phyloP scores from a whole-genome alignment of 2,329 filamentous ascomycete species.

The Penicillium frequentans region DNA sequence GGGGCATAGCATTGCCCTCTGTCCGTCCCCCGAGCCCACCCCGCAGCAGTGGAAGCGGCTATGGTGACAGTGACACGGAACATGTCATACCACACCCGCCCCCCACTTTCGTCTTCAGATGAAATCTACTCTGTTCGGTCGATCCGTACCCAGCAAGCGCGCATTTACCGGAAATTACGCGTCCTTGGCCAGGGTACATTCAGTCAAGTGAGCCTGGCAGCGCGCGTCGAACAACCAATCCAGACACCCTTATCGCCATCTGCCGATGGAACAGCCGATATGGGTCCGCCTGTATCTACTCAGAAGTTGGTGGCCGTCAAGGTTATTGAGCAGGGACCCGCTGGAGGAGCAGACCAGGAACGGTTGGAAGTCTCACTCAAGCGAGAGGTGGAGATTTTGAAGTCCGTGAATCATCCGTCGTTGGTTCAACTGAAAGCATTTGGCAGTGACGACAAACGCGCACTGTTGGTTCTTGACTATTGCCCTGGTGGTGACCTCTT shows the following conservation, averaged over 20 bases:
- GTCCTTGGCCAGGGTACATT: slow-evolving; percentile 91
- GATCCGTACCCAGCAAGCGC: slow-evolving; percentile 66
- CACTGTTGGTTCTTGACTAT: slow-evolving; percentile 84
- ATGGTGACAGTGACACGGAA: slow-evolving; percentile 53
- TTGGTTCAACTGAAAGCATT: slow-evolving; percentile 90
- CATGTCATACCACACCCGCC: slow-evolving; percentile 26
- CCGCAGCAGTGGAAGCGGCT: slow-evolving; percentile 65
- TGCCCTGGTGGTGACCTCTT: slow-evolving; percentile 94
- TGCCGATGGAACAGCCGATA: slow-evolving; percentile 9
- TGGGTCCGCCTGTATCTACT: slow-evolving; percentile 51
- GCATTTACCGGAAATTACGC: slow-evolving; percentile 76
- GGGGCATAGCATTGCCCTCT: slow-evolving; percentile 66
- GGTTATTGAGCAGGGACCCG: slow-evolving; percentile 90
- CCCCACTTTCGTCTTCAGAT: slow-evolving; percentile 23
- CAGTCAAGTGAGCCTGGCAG: slow-evolving; percentile 88
- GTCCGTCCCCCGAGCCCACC: slow-evolving; percentile 75
- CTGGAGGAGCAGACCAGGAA: slow-evolving; percentile 88
- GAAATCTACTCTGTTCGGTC: slow-evolving; percentile 72
- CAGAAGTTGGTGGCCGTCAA: slow-evolving; percentile 90
- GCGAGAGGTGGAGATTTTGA: slow-evolving; percentile 92
- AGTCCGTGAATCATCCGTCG: slow-evolving; percentile 81
- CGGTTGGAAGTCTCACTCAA: slow-evolving; percentile 91
- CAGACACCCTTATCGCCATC: slow-evolving; percentile 24
- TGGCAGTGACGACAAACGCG: slow-evolving; percentile 78
- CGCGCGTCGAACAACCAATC: slow-evolving; percentile 65